These are phyloP conservation scores for Hanseniaspora vineae DNA, from an alignment of 805 yeast genomes.

Conservation along the genomic window DNA sequence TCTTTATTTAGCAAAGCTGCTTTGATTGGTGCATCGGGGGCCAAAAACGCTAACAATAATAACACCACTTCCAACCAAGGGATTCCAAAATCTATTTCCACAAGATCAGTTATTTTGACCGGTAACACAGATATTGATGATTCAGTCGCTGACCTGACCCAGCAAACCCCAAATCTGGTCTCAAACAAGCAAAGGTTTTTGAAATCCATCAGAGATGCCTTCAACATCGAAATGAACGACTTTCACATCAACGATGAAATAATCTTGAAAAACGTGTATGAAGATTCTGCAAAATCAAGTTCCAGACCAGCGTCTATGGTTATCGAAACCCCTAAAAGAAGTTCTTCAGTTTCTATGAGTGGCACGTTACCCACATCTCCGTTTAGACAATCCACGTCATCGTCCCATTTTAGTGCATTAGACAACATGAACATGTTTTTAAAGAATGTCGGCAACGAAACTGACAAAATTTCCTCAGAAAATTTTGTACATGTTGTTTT, in stretches of 20 bases:
- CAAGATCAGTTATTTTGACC: conserved; percentile 23
- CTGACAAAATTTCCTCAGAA: conserved; percentile 23
- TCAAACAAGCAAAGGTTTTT: conserved; percentile 36
- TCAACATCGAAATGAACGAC: conserved; percentile 46
- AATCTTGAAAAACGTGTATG: conserved; percentile 42
- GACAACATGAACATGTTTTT: conserved; percentile 20
- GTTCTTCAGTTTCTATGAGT: conserved; percentile 26
- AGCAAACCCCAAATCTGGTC: conserved; percentile 12
- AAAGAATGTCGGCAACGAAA: conserved; percentile 11
- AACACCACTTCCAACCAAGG: neutral
- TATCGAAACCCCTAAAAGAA: conserved; percentile 33
- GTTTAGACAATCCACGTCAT: conserved; percentile 9
- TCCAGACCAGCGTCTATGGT: conserved; percentile 35
- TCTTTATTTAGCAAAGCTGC: conserved; percentile 41
- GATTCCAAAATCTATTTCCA: conserved; percentile 1
- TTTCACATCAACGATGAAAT: conserved; percentile 43
- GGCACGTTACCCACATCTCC: conserved; percentile 7
- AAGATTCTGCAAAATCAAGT: conserved; percentile 18
- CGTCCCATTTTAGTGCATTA: conserved; percentile 14
- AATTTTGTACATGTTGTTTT: conserved; percentile 34
- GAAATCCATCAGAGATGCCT: conserved; percentile 46
- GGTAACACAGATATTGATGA: conserved; percentile 35
- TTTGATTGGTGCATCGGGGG: conserved; percentile 37
- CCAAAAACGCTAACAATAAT: conserved; percentile 2
- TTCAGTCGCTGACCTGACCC: conserved; percentile 9